These are phyloP conservation scores for Dipteronia dyeriana DNA, from an alignment of 345 rosid species.

Conservation along the genomic window DNA sequence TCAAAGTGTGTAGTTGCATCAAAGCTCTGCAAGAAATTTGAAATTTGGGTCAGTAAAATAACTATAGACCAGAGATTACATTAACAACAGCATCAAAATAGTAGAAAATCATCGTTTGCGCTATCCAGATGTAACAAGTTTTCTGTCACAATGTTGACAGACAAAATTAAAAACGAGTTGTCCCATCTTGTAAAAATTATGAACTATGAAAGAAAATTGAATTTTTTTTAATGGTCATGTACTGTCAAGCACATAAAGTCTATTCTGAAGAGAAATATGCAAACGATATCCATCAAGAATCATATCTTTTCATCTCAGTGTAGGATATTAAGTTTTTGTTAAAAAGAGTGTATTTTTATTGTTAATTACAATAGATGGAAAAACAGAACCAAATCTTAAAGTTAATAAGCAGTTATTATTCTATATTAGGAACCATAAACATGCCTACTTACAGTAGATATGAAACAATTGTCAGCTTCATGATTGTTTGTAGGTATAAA, in stretches of 20 bases:
- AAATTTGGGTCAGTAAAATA: not conserved
- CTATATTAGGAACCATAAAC: not conserved
- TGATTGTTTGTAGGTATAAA: slow-evolving; percentile 59
- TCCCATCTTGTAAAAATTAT: not conserved
- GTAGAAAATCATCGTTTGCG: not conserved
- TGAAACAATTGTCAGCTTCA: slow-evolving; percentile 68
- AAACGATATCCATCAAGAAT: not conserved
- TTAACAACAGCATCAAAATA: not conserved
- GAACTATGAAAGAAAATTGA: not conserved
- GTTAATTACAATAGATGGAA: not conserved
- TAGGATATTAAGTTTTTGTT: not conserved
- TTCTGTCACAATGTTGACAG: not conserved
- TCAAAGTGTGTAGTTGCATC: slow-evolving; percentile 92
- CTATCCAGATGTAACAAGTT: not conserved
- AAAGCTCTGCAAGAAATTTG: slow-evolving; percentile 54
- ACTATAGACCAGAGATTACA: not conserved
- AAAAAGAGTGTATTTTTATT: not conserved
- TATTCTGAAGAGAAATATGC: not conserved
- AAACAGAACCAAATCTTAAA: not conserved
- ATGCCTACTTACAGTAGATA: slow-evolving; percentile 62
- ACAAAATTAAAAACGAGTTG: not conserved
- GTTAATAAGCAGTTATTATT: not conserved
- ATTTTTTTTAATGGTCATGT: too few species aligned
- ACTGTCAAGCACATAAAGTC: not conserved
- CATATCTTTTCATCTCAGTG: not conserved